Evolutionary conservation across 2,329 filamentous ascomycete genomes (phyloP).

Genomic region (Cylindrodendrum hubeiense): DNA sequence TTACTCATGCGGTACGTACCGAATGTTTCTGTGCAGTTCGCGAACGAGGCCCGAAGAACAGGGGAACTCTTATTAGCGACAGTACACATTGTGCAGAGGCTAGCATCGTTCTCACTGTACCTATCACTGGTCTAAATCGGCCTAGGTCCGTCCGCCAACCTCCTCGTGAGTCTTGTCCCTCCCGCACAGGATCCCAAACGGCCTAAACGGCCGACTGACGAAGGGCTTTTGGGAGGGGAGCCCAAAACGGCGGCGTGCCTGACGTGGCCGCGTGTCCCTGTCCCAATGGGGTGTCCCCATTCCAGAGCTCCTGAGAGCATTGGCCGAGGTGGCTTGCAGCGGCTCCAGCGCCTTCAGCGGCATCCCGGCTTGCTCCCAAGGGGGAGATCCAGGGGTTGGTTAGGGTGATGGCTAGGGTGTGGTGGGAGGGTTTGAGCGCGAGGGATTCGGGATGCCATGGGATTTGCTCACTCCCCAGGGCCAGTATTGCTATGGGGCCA

Average conservation of each 20-base stretch:
- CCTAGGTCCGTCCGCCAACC: constrained; percentile 8
- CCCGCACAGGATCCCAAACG: not conserved
- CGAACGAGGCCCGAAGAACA: not conserved
- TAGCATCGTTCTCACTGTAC: not conserved
- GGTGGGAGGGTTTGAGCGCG: constrained; percentile 13
- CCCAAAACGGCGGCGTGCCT: constrained; percentile 26
- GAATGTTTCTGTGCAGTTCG: not conserved
- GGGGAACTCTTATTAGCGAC: not conserved
- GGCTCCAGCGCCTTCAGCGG: constrained; percentile 38
- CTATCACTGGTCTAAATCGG: constrained; percentile 8
- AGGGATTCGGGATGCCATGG: constrained; percentile 15
- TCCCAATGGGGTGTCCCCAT: constrained; percentile 44
- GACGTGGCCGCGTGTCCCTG: constrained; percentile 33
- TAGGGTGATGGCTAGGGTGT: constrained; percentile 8
- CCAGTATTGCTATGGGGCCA: constrained; percentile 2
- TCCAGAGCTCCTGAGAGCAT: constrained; percentile 40
- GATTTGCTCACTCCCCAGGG: not conserved
- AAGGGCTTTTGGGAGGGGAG: constrained; percentile 16
- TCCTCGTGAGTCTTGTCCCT: not conserved
- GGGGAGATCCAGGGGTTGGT: constrained; percentile 12
- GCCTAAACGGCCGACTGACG: constrained; percentile 13
- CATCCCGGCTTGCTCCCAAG: constrained; percentile 26
- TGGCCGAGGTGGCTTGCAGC: constrained; percentile 43
- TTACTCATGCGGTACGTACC: constrained; percentile 10
- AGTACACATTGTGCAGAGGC: not conserved